Percentiles rank a stretch among this genome's conserved stretches.
Conservation (phyloP, 2,329 filamentous ascomycete species). For the Fusarium luffae region DNA sequence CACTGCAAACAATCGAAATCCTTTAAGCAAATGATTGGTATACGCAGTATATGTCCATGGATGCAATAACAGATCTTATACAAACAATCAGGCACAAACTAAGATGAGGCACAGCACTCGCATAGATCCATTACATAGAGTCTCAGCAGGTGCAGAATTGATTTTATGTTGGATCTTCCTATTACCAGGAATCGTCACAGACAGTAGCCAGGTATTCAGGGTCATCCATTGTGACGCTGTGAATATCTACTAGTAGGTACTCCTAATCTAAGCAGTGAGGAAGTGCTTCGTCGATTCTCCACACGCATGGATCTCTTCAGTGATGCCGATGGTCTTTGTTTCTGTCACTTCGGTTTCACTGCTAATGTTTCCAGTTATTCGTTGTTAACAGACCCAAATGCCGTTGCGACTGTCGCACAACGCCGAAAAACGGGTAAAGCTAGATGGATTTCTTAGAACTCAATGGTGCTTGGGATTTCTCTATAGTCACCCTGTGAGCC, state of each 20-base stretch:
- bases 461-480: not conserved
- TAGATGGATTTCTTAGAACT: not conserved
- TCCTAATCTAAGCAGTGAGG: not conserved
- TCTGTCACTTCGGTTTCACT: not conserved
- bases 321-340: not conserved
- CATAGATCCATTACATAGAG: no score
- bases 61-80: not conserved
- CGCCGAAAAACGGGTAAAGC: not conserved
- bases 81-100: not conserved
- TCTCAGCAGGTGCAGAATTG: no score
- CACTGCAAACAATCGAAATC: not conserved
- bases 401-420: not conserved
- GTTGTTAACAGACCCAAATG: not conserved
- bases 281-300: not conserved
- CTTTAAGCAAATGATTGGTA: not conserved
- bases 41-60: not conserved
- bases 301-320: not conserved
- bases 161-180: no score
- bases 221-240: not conserved
- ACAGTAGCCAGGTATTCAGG: not conserved
- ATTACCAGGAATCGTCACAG: not conserved
- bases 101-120: not conserved
- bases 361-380: not conserved
- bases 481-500: not conserved
- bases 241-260: not conserved